Evolutionary conservation across 2,329 filamentous ascomycete genomes (phyloP).

Genomic region (Fusarium veterinarium): DNA sequence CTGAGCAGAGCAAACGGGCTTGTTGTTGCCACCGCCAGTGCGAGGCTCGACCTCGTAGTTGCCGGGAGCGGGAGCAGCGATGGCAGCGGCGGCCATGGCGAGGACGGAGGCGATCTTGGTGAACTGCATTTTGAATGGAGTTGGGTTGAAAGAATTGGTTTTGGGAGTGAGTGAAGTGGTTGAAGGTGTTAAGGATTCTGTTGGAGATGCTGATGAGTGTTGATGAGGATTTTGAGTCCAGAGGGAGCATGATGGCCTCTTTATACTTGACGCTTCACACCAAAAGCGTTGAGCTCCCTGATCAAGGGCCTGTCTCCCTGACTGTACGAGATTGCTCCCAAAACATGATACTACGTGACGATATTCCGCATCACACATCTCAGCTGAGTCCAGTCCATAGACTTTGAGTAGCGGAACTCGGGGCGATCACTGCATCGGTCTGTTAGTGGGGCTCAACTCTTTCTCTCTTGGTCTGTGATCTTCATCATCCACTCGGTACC

Average conservation of each 20-base stretch:
- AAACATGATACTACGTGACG: background rate
- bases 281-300: background rate
- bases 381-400: background rate
- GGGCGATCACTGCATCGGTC: constrained; percentile 8
- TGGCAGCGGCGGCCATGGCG: constrained; percentile 21
- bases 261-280: constrained; percentile 15
- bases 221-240: constrained; percentile 14
- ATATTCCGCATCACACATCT: background rate
- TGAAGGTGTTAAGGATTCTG: constrained; percentile 6
- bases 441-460: background rate
- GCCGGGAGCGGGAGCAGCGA: constrained; percentile 21
- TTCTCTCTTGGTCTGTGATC: background rate
- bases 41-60: constrained; percentile 14
- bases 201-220: constrained; percentile 7
- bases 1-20: constrained; percentile 13
- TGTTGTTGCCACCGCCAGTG: background rate
- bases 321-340: background rate
- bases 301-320: background rate
- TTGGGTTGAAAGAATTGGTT: background rate
- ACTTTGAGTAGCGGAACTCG: background rate
- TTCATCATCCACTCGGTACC: background rate
- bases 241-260: background rate
- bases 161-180: background rate
- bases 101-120: constrained; percentile 19
- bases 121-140: constrained; percentile 33